Evolutionary conservation across 208 protist species (phyloP), one percentile per base, ranked within the genome.

Genomic region (Entamoeba invadens): DNA sequence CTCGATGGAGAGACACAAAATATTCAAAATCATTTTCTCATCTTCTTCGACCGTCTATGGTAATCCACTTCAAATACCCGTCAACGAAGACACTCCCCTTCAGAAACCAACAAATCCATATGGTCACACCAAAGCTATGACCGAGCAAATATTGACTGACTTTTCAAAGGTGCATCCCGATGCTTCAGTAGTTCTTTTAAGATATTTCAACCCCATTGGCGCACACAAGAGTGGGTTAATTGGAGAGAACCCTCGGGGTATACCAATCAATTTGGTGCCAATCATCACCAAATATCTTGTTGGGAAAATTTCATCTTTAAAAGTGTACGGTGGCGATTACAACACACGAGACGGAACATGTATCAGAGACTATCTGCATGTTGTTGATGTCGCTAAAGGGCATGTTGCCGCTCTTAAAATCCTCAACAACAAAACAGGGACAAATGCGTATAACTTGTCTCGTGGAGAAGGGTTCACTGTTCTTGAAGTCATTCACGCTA

Each of bases 321-420:
- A 5, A 45, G 72, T 95, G 1, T 95, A 95, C 46, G 95, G 95
- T 42, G 21, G 1, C n/a, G 46, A 92, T 50, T 95, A 94, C 57
- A 47, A 93, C 35, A 96, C 95, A 4, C 18, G 45, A 50, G 95
- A 96, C 92, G 94, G 94, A 45, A 95, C 95, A 0, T 93, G 93
- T 46, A 68, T 92, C 18, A 93, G 95, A 47, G 95, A 96, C 87
- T 96, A 95, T 92, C 94, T 96, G 45, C 95, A 96, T 94, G 95
- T 96, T 10, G 44, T 42, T 8, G 95, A 96, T 57, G 91, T 96
- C 3, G 95, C 94, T 45, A 3, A 93, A 44, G 94, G 72, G 3
- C 95, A 96, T 72, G 25, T 94, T n/a, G 12, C 68, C 21, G 94
- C 94, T 0, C 12, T 95, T 42, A 31, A 46, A 46, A 38, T 93